Percentiles rank a stretch among this genome's conserved stretches.
Conservation (phyloP, 2,329 filamentous ascomycete species). For the Pyrenophora tritici-repentis region DNA sequence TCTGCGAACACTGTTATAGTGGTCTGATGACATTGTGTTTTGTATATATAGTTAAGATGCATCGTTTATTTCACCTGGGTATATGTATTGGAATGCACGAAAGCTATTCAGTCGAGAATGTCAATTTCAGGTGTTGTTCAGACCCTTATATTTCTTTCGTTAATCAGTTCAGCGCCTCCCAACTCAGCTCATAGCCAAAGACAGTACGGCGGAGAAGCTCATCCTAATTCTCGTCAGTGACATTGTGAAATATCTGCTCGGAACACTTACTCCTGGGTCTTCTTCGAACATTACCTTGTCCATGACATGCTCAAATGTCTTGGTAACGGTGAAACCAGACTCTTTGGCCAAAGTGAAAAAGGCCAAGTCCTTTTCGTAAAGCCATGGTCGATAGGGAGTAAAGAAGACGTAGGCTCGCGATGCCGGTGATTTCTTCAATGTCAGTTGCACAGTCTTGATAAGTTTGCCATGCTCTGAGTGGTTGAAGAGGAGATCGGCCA, state of each 20-base stretch:
- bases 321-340: constrained; percentile 74
- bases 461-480: constrained; percentile 85
- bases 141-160: too few relatives aligned
- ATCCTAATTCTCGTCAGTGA: constrained; percentile 56
- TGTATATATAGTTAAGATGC: too few relatives aligned
- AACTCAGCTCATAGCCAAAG: constrained; percentile 74
- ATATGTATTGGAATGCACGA: too few relatives aligned
- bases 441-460: constrained; percentile 70
- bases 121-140: too few relatives aligned
- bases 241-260: too few relatives aligned
- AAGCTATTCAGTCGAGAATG: too few relatives aligned
- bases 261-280: constrained; percentile 70
- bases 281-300: constrained; percentile 88
- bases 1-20: too few relatives aligned
- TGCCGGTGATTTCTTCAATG: constrained; percentile 61
- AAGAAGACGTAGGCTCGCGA: constrained; percentile 85
- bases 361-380: constrained; percentile 79
- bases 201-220: constrained; percentile 80
- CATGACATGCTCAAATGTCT: constrained; percentile 80
- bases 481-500: constrained; percentile 89
- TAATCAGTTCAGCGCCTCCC: constrained; percentile 49
- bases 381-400: constrained; percentile 90
- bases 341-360: constrained; percentile 81
- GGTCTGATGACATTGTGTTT: too few relatives aligned
- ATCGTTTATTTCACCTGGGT: too few relatives aligned